Evolutionary conservation across 129 eudicot genomes (phyloP).

Genomic region (carrot (Daucus carota)): DH1_v3.0 NC_030384.2:24165501-24166000

Average conservation of each 20-base stretch:
- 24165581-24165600: conserved; percentile 12
- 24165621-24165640: conserved; percentile 21
- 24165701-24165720: conserved; percentile 8
- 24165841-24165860: not conserved
- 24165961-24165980: not conserved
- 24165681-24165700: conserved; percentile 27
- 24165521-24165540: not conserved
- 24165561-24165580: not conserved
- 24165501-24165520: not conserved
- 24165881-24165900: not conserved
- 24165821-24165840: not conserved
- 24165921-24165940: not conserved
- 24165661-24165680: conserved; percentile 23
- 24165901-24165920: not conserved
- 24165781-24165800: conserved; percentile 43
- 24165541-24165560: not conserved
- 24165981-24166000: not conserved
- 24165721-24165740: conserved; percentile 43
- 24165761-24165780: conserved; percentile 55
- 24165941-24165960: not conserved
- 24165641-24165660: conserved; percentile 34
- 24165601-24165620: conserved; percentile 10
- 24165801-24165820: not conserved
- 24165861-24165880: not conserved
- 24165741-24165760: conserved; percentile 59